A percentile compares a stretch with the other conserved stretches of the same genome.
phyloP scores from a whole-genome alignment of 371 early-diverging fungal genomes.

The Mortierella sp. region DNA sequence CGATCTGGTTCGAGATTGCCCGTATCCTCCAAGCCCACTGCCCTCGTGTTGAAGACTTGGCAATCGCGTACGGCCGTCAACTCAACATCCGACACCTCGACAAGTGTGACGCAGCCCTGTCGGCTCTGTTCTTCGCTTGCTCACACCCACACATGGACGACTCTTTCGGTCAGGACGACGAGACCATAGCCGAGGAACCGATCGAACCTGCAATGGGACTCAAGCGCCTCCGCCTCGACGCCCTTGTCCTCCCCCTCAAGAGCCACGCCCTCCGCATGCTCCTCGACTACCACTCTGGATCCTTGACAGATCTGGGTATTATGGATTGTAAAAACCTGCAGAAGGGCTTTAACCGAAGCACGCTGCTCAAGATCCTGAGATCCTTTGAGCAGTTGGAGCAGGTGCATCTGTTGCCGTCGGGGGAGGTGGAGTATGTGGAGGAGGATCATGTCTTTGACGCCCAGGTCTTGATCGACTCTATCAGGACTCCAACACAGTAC shows the following conservation, averaged over 20 bases:
- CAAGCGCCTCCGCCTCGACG: constrained; percentile 1
- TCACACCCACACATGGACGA: constrained; percentile 4
- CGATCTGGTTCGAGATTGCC: background rate
- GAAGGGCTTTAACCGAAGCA: background rate
- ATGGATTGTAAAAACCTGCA: background rate
- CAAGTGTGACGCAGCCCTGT: constrained; percentile 4
- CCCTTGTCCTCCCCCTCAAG: background rate
- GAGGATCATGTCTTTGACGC: constrained; percentile 7
- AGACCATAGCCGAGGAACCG: background rate
- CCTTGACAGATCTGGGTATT: background rate
- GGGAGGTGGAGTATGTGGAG: constrained; percentile 7
- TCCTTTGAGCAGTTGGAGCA: background rate
- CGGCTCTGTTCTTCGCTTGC: background rate
- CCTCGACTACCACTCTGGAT: background rate
- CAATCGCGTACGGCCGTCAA: background rate
- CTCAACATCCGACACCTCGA: background rate
- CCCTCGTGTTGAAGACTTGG: background rate
- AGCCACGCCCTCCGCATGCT: constrained; percentile 11
- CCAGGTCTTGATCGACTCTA: background rate
- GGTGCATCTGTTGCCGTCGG: background rate
- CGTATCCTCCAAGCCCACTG: background rate
- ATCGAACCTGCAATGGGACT: constrained; percentile 7
- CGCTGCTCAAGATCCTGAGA: background rate
- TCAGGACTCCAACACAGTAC: background rate
- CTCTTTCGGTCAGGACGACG: background rate